phyloP scores from a whole-genome alignment of 2,329 filamentous ascomycete species.

The Fusarium siculi region DNA sequence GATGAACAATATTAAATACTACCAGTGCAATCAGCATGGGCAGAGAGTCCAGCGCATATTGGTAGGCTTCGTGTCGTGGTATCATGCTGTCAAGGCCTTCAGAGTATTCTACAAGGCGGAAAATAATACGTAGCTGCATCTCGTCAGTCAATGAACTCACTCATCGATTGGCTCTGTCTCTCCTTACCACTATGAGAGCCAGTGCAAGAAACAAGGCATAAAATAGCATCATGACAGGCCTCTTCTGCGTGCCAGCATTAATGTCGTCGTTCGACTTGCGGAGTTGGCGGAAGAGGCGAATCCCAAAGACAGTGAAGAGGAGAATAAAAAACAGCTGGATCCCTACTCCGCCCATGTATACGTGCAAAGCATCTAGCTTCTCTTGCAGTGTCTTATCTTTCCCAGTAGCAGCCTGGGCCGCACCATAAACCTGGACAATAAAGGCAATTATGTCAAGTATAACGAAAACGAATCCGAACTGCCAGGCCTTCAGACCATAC shows the following conservation, averaged over 20 bases:
- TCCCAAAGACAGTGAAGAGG: not conserved
- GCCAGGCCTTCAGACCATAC: not conserved
- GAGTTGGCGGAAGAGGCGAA: not conserved
- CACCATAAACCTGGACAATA: not conserved
- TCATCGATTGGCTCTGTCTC: rapidly evolving
- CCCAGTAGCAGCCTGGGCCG: not conserved
- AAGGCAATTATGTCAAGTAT: not conserved
- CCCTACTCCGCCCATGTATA: not conserved
- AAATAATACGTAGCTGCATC: not conserved
- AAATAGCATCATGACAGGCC: not conserved
- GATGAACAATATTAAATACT: not conserved
- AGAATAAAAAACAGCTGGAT: not conserved
- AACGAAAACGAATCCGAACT: not conserved
- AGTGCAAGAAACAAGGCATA: not conserved
- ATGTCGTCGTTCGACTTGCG: not conserved
- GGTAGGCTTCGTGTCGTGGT: not conserved
- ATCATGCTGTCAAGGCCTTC: not conserved
- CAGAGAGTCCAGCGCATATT: not conserved
- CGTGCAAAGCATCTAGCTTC: not conserved
- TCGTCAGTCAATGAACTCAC: rapidly evolving
- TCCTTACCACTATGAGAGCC: not conserved
- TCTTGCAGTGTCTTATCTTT: rapidly evolving
- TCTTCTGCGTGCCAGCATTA: not conserved
- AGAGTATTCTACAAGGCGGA: not conserved
- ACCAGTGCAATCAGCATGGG: not conserved